Conservation (phyloP, 495 filamentous ascomycete species). For the Barbatosphaeria neglecta region DNA sequence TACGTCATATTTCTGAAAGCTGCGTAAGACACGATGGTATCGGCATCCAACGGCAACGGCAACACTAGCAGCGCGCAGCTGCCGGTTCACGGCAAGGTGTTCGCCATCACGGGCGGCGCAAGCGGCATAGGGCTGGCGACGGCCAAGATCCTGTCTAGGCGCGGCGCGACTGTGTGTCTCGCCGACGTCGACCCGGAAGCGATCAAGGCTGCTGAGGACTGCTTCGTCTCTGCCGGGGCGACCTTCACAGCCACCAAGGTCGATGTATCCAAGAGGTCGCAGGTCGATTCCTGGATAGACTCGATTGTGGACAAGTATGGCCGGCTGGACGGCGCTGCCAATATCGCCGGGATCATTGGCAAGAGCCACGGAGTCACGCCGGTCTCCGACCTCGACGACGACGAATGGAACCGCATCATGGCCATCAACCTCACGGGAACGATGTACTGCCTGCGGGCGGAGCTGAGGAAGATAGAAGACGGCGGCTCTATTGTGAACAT, state of each 20-base stretch:
- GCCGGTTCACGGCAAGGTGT: conserved; percentile 30
- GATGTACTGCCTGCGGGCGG: conserved; percentile 45
- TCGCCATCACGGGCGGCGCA: conserved; percentile 43
- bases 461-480: conserved; percentile 35
- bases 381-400: conserved; percentile 21
- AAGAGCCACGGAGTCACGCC: conserved; percentile 18
- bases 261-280: conserved; percentile 18
- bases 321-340: conserved; percentile 45
- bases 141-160: conserved; percentile 33
- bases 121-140: conserved; percentile 48
- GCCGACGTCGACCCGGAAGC: conserved; percentile 34
- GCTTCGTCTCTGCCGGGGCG: conserved; percentile 14
- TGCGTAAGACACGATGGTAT: background rate
- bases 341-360: conserved; percentile 40
- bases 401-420: conserved; percentile 43
- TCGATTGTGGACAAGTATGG: conserved; percentile 18
- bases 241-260: conserved; percentile 17
- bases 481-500: conserved; percentile 49
- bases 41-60: background rate
- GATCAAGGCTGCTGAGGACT: conserved; percentile 18
- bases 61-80: background rate
- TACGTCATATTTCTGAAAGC: no score
- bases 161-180: conserved; percentile 39
- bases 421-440: conserved; percentile 45
- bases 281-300: conserved; percentile 24